Evolutionary conservation across 257 asterid species (phyloP).

Genomic region (Solanum phureja): DNA sequence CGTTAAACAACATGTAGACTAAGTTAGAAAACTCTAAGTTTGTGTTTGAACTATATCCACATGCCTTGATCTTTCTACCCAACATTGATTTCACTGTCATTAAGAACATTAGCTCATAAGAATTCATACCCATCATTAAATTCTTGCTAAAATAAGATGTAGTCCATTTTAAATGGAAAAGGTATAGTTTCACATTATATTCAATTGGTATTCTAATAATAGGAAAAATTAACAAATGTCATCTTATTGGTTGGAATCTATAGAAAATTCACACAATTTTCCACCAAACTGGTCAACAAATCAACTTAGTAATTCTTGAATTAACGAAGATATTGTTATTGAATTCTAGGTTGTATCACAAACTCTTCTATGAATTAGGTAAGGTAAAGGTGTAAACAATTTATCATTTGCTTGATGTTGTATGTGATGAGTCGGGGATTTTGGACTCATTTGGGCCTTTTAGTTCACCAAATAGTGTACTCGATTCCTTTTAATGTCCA

Average conservation of each 20-base stretch:
- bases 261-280: background rate
- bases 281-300: background rate
- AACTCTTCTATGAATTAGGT: background rate
- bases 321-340: background rate
- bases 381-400: background rate
- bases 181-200: background rate
- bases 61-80: background rate
- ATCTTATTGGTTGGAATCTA: background rate
- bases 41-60: background rate
- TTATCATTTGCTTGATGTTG: background rate
- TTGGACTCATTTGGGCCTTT: too few relatives aligned
- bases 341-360: background rate
- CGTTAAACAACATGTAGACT: background rate
- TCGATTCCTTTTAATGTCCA: too few relatives aligned
- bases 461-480: too few relatives aligned
- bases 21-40: background rate
- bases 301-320: background rate
- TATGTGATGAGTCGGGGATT: too few relatives aligned
- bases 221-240: background rate
- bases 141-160: background rate
- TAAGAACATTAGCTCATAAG: background rate
- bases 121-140: background rate
- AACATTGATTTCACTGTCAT: background rate
- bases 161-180: background rate
- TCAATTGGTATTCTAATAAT: background rate